A percentile compares a stretch with the other conserved stretches of the same genome.
Conservation (phyloP, 2,329 filamentous ascomycete species). For the Talaromyces sp. region DNA sequence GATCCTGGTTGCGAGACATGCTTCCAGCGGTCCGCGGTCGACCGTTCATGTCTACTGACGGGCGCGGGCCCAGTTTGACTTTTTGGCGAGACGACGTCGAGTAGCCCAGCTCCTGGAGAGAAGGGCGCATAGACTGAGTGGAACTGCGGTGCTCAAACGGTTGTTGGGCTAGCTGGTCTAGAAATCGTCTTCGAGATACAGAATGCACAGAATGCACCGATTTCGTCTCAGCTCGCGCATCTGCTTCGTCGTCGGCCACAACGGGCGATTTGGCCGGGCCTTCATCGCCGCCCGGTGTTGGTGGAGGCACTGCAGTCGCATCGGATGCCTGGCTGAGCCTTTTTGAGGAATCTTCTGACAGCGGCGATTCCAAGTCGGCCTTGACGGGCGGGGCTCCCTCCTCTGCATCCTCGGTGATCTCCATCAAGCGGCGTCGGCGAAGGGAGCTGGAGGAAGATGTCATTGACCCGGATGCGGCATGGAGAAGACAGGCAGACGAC, state of each 20-base stretch:
- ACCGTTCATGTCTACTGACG: constrained; percentile 60
- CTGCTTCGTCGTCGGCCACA: constrained; percentile 9
- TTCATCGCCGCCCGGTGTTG: constrained; percentile 12
- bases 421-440: constrained; percentile 71
- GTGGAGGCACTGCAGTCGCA: constrained; percentile 28
- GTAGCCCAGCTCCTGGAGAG: constrained; percentile 40
- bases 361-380: background rate
- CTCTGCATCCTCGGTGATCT: constrained; percentile 90
- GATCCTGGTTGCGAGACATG: constrained; percentile 40
- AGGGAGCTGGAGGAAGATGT: constrained; percentile 80
- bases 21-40: constrained; percentile 56
- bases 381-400: constrained; percentile 52
- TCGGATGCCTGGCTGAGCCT: constrained; percentile 27
- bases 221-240: constrained; percentile 17
- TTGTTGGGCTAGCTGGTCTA: constrained; percentile 32
- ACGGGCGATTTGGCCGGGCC: constrained; percentile 6
- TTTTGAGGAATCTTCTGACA: constrained; percentile 2
- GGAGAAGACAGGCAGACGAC: constrained; percentile 80
- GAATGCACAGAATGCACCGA: constrained; percentile 24
- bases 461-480: constrained; percentile 79
- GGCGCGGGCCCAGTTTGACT: constrained; percentile 82
- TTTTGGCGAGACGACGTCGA: constrained; percentile 50
- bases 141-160: constrained; percentile 33
- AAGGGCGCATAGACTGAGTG: constrained; percentile 39
- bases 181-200: constrained; percentile 20